Percentiles rank a stretch among this genome's conserved stretches.
Conservation (phyloP, 2,329 filamentous ascomycete species). For the Amesomyces nigricolor region DNA sequence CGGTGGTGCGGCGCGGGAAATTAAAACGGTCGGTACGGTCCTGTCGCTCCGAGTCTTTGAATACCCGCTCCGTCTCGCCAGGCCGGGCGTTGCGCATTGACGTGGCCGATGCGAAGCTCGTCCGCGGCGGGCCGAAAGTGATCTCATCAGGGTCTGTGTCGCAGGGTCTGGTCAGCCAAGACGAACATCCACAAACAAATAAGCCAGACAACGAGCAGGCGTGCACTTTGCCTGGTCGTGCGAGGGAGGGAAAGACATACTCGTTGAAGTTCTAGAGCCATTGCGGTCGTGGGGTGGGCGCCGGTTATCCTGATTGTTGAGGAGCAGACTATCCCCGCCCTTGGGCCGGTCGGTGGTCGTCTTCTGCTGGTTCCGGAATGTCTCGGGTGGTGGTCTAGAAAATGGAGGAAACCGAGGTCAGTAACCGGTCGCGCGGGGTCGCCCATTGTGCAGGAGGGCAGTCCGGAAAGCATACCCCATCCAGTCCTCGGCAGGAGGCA, state of each 20-base stretch:
- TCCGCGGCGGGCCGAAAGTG: slow-evolving; percentile 77
- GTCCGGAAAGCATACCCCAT: slow-evolving; percentile 67
- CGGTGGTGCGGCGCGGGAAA: slow-evolving; percentile 49
- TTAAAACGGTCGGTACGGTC: slow-evolving; percentile 57
- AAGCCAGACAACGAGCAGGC: not conserved
- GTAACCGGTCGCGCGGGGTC: not conserved
- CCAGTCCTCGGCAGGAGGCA: slow-evolving; percentile 89
- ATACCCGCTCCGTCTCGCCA: slow-evolving; percentile 48
- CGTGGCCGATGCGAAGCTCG: slow-evolving; percentile 73
- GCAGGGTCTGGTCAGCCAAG: slow-evolving; percentile 22
- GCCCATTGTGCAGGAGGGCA: not conserved
- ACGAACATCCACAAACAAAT: not conserved
- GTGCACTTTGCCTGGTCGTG: not conserved
- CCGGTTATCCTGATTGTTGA: slow-evolving; percentile 48
- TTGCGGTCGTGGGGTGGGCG: slow-evolving; percentile 50
- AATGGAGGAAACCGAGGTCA: slow-evolving; percentile 14
- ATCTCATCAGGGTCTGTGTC: slow-evolving; percentile 67
- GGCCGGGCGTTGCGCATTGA: slow-evolving; percentile 43
- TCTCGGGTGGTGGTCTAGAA: slow-evolving; percentile 41
- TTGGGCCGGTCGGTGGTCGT: slow-evolving; percentile 40
- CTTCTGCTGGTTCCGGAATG: slow-evolving; percentile 42
- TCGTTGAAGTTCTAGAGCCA: slow-evolving; percentile 50
- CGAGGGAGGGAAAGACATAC: slow-evolving; percentile 38
- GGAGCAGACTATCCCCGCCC: slow-evolving; percentile 39
- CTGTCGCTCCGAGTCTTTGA: slow-evolving; percentile 46